These are phyloP conservation scores for Skeletonema marinoi DNA, from an alignment of 108 stramenopile species.

Conservation along the genomic window DNA sequence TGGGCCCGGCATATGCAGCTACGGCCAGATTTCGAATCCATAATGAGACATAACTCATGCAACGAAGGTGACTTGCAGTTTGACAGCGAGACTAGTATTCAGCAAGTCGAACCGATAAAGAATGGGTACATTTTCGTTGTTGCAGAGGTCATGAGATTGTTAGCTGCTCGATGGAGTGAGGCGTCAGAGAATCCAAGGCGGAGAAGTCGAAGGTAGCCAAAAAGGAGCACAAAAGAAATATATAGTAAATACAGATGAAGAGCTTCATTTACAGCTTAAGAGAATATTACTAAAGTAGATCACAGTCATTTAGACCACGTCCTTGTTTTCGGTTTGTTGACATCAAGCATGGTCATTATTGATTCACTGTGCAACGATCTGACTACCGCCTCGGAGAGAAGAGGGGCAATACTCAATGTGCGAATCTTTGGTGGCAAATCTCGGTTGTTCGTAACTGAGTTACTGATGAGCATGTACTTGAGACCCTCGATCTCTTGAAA, in stretches of 20 bases:
- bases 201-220: background rate
- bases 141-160: constrained; percentile 39
- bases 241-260: background rate
- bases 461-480: constrained; percentile 83
- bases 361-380: constrained; percentile 77
- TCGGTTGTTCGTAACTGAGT: constrained; percentile 61
- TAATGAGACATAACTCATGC: background rate
- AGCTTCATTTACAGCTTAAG: background rate
- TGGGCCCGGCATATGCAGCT: constrained; percentile 43
- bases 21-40: background rate
- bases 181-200: background rate
- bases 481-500: constrained; percentile 62
- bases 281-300: background rate
- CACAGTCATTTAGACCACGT: background rate
- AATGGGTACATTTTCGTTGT: constrained; percentile 32
- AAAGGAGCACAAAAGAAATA: background rate
- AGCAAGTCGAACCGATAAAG: background rate
- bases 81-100: constrained; percentile 23
- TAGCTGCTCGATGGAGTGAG: constrained; percentile 43
- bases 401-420: constrained; percentile 84
- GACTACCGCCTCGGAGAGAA: constrained; percentile 87
- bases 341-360: constrained; percentile 73
- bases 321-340: constrained; percentile 32
- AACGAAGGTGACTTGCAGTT: constrained; percentile 2
- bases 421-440: constrained; percentile 74